Percentiles rank a stretch among this genome's conserved stretches.
phyloP scores from a whole-genome alignment of 345 rosid genomes.

The Combretum micranthum region DNA sequence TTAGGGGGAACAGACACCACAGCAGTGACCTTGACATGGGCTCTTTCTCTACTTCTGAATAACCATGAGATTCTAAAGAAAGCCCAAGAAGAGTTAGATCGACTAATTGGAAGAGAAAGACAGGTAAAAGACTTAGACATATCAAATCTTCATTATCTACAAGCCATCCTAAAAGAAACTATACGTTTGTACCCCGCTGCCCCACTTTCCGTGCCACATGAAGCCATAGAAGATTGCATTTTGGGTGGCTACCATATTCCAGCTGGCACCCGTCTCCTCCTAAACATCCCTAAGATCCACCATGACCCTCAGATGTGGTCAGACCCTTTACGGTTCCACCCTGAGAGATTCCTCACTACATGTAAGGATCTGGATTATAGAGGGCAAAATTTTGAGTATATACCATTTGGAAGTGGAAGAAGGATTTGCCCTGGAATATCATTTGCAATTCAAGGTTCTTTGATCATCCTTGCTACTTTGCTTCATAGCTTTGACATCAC shows the following conservation, averaged over 20 bases:
- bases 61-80: conserved; percentile 17
- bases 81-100: conserved; percentile 36
- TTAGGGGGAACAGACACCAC: conserved; percentile 37
- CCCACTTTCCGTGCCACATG: conserved; percentile 20
- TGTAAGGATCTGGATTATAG: conserved; percentile 21
- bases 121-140: conserved; percentile 23
- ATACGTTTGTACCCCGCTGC: conserved; percentile 27
- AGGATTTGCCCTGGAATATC: conserved; percentile 28
- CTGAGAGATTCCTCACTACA: conserved; percentile 30
- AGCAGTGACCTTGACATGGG: conserved; percentile 33
- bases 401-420: conserved; percentile 45
- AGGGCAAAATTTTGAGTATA: conserved; percentile 25
- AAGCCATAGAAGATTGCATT: conserved; percentile 17
- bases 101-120: conserved; percentile 23
- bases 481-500: conserved; percentile 27
- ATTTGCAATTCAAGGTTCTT: conserved; percentile 15
- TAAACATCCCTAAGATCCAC: conserved; percentile 28
- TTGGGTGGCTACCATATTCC: conserved; percentile 24
- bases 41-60: conserved; percentile 33
- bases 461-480: conserved; percentile 20
- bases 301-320: conserved; percentile 27
- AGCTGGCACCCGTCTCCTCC: conserved; percentile 17
- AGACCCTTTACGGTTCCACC: conserved; percentile 25
- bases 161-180: conserved; percentile 38
- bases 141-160: conserved; percentile 19